phyloP scores from a whole-genome alignment of 2,329 filamentous ascomycete genomes.

The Cercospora janseana region DNA sequence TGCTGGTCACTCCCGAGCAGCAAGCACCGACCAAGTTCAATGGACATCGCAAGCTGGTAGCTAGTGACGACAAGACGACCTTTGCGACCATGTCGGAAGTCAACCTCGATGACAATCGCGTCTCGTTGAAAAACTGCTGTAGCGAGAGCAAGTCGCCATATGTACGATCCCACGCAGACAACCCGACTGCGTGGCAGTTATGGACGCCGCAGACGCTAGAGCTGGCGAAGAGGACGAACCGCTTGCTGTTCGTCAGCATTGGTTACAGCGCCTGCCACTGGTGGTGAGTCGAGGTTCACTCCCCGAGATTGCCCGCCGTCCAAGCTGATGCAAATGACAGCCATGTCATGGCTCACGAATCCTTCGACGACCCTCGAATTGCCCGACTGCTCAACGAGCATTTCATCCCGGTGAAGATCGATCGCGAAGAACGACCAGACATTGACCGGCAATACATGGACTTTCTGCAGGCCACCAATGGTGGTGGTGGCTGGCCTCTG shows the following conservation, averaged over 20 bases:
- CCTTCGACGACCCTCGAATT: constrained; percentile 79
- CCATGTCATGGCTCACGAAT: constrained; percentile 90
- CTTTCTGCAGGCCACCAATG: constrained; percentile 90
- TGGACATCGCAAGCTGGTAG: constrained; percentile 6
- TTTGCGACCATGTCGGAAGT: constrained; percentile 17
- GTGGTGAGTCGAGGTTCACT: constrained; percentile 25
- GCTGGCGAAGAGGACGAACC: constrained; percentile 76
- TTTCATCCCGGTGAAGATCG: constrained; percentile 89
- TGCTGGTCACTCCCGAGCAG: constrained; percentile 1
- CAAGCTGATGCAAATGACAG: constrained; percentile 34
- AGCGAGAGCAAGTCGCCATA: constrained; percentile 65
- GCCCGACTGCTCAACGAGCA: constrained; percentile 77
- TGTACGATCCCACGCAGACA: constrained; percentile 71
- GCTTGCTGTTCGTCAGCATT: constrained; percentile 88
- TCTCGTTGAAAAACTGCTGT: constrained; percentile 52
- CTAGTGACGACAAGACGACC: neutral
- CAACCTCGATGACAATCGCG: constrained; percentile 21
- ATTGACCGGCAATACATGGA: constrained; percentile 98
- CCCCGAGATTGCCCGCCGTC: neutral
- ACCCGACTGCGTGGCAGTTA: constrained; percentile 87
- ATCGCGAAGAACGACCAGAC: constrained; percentile 90
- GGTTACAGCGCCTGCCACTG: constrained; percentile 96
- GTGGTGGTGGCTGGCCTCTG: constrained; percentile 86
- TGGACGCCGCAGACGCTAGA: constrained; percentile 75
- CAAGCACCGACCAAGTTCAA: constrained; percentile 2